A percentile compares a stretch with the other conserved stretches of the same genome.
Evolutionary conservation across 2,329 filamentous ascomycete species (phyloP).

Genomic region (Emmonsia crescens): DNA sequence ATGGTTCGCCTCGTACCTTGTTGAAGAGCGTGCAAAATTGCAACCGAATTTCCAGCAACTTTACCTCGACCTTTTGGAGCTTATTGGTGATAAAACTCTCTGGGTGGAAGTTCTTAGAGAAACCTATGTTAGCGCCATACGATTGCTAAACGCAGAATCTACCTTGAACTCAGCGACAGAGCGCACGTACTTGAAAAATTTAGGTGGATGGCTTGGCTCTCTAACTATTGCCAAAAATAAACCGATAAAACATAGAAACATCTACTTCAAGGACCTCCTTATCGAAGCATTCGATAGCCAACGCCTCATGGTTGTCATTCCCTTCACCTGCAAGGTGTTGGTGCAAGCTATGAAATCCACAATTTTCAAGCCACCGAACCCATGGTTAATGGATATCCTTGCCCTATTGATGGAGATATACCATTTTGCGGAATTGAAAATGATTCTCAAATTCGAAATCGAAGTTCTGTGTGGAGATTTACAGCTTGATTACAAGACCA

Average conservation of each 20-base stretch:
- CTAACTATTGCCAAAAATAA: constrained; percentile 87
- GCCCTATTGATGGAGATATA: constrained; percentile 87
- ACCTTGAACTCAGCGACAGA: constrained; percentile 78
- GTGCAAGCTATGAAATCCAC: constrained; percentile 73
- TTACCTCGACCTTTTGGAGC: constrained; percentile 78
- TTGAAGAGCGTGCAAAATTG: constrained; percentile 92
- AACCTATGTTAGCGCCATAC: constrained; percentile 76
- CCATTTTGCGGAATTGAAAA: constrained; percentile 80
- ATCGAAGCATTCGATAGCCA: constrained; percentile 91
- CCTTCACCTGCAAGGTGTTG: constrained; percentile 94
- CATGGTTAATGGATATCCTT: constrained; percentile 96
- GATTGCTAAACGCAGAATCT: constrained; percentile 79
- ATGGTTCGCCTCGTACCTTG: constrained; percentile 93
- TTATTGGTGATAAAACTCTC: constrained; percentile 66
- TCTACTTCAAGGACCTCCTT: constrained; percentile 91
- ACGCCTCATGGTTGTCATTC: constrained; percentile 81
- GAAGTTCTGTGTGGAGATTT: constrained; percentile 93
- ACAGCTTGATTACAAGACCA: constrained; percentile 80
- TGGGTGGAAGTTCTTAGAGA: constrained; percentile 88
- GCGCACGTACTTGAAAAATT: constrained; percentile 78
- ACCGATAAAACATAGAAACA: constrained; percentile 90
- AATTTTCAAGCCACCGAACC: constrained; percentile 89
- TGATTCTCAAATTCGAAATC: constrained; percentile 97
- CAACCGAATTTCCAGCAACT: constrained; percentile 94
- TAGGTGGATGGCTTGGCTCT: constrained; percentile 87